Percentiles rank a stretch among this genome's conserved stretches.
Evolutionary conservation across 345 rosid genomes (phyloP).

Genomic region (Eucalyptus microcorys): DNA sequence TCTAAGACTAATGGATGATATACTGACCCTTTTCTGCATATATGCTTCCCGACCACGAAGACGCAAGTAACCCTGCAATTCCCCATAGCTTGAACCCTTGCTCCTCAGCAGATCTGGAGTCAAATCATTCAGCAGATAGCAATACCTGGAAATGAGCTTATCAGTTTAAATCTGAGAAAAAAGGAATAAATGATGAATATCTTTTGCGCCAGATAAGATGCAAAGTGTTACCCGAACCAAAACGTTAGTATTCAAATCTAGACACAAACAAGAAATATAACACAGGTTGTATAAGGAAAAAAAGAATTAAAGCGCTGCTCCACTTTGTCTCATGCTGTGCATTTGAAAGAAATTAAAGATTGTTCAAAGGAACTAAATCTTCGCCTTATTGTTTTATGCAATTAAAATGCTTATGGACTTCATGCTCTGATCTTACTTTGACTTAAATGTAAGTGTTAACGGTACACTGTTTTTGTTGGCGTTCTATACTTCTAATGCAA

Average conservation of each 20-base stretch:
- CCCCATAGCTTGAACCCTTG: conserved; percentile 56
- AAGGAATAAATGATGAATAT: not conserved
- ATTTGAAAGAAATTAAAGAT: not conserved
- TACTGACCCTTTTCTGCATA: conserved; percentile 73
- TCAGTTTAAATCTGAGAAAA: not conserved
- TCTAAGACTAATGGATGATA: not conserved
- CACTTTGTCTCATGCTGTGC: not conserved
- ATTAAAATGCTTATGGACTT: not conserved
- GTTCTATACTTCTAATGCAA: not conserved
- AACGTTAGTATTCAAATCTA: not conserved
- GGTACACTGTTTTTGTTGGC: not conserved
- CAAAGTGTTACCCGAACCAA: not conserved
- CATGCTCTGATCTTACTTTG: not conserved
- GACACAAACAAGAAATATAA: not conserved
- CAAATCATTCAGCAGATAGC: conserved; percentile 75
- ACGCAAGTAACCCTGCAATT: conserved; percentile 65
- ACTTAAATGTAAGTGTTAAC: not conserved
- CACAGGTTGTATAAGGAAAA: not conserved
- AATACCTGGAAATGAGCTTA: conserved; percentile 38
- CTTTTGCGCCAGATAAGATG: not conserved
- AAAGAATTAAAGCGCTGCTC: not conserved
- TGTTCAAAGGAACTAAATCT: not conserved
- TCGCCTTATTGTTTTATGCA: not conserved
- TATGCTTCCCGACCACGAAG: conserved; percentile 86
- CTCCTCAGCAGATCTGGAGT: conserved; percentile 64